Base-by-base conservation (phyloP, 169 alveolate species). In the Plasmodium gallinaceum region DNA sequence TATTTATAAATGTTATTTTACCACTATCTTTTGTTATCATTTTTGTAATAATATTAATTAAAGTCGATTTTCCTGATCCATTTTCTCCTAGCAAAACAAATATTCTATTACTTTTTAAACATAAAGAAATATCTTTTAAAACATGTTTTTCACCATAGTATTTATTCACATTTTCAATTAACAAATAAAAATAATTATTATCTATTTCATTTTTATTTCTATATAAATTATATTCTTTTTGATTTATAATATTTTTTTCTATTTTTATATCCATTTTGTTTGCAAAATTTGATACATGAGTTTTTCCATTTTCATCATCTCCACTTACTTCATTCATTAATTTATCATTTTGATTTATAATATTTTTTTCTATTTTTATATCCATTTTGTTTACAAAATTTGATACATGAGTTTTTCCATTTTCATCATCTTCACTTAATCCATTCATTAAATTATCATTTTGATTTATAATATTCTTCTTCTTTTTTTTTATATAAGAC, bases 1-100 rank as follows among this genome's bases (percentile, higher is more conserved):
- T 60, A 58, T 54, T 83, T 24, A 54, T 5, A 72, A 83, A 83
- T 20, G 20, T 54, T 4, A 83, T 83, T 66, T 83, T 83, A 10
- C 91, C 91, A n/a, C 62, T 43, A 60, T 66, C 73, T 26, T 66
- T 68, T 6, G 48, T 69, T 22, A 83, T 83, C 91, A 83, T 83
- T 39, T 58, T 24, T 7, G 91, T 83, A 12, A 83, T 83, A 14
- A 83, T 69, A 60, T 83, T 83, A 54, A 83, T 83, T n/a, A 83
- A 66, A 12, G 91, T 83, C 2, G 91, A 83, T 70, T 83, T 83
- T 14, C 91, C 91, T 6, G 91, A 83, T 37, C 91, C 91, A 32
- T 83, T 83, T 54, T 83, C 91, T 45, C 91, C 91, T 9, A 83
- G 39, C 72, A 83, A 45, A 22, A 69, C 91, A 46, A 83, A 83